Conservation (phyloP, 2,329 filamentous ascomycete species). For the Fusarium haematococcum region DNA sequence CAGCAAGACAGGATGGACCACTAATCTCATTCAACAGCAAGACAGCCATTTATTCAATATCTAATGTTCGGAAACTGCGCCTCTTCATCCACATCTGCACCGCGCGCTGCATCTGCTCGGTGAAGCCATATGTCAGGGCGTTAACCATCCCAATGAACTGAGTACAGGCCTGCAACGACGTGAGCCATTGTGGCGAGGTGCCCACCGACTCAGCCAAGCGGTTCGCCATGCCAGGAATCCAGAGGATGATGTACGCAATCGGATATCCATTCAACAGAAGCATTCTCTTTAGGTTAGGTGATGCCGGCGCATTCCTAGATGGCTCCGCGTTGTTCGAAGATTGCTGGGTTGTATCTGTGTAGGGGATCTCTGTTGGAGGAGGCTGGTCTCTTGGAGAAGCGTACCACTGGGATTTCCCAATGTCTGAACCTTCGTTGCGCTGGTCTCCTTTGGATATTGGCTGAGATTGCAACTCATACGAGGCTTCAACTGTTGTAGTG, state of each 20-base stretch:
- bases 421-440: neutral
- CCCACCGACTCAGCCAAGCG: neutral
- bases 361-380: neutral
- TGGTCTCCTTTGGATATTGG: neutral
- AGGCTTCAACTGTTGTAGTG: neutral
- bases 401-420: neutral
- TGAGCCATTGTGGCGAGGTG: neutral
- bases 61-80: neutral
- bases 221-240: conserved; percentile 5
- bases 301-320: neutral
- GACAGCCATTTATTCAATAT: neutral
- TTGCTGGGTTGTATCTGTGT: neutral
- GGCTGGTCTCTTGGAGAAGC: neutral
- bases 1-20: neutral
- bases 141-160: conserved; percentile 1
- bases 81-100: neutral
- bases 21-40: neutral
- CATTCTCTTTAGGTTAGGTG: neutral
- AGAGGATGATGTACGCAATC: conserved; percentile 2
- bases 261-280: conserved; percentile 7
- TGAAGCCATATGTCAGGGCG: conserved; percentile 8
- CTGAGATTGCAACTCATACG: neutral
- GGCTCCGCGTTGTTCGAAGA: neutral
- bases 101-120: neutral
- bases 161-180: neutral